A percentile compares a stretch with the other conserved stretches of the same genome.
Conservation (phyloP, 352 stramenopile genomes). For the Hyaloperonospora brassicae region DNA sequence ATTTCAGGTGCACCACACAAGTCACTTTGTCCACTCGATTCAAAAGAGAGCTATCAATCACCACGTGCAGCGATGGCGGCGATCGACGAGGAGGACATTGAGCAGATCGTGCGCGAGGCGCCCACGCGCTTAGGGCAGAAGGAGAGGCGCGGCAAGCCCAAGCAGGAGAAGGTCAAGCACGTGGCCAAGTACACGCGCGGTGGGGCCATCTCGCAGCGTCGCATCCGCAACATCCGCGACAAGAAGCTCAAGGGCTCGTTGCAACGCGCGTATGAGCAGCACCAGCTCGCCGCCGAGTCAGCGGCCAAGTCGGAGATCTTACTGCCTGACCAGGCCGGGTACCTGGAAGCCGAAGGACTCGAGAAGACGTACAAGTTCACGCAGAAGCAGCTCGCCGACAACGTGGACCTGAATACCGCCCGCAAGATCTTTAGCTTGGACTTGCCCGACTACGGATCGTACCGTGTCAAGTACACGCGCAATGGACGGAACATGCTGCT, state of each 20-base stretch:
- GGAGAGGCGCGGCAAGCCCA: conserved; percentile 21
- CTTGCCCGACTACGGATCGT: conserved; percentile 89
- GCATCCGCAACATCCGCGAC: conserved; percentile 72
- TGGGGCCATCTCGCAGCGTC: conserved; percentile 43
- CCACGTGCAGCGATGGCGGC: conserved; percentile 18
- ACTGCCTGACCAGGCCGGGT: conserved; percentile 73
- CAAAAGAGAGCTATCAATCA: neutral
- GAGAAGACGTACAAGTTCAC: conserved; percentile 95
- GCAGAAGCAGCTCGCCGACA: conserved; percentile 78
- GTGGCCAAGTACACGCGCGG: conserved; percentile 68
- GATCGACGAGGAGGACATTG: conserved; percentile 49
- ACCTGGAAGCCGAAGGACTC: conserved; percentile 93
- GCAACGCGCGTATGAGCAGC: conserved; percentile 63
- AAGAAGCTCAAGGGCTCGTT: conserved; percentile 84
- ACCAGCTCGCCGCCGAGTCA: conserved; percentile 73
- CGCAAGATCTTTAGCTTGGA: conserved; percentile 94
- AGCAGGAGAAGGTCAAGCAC: conserved; percentile 39
- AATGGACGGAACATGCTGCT: conserved; percentile 94
- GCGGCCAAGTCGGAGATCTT: conserved; percentile 89
- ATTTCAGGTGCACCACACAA: neutral
- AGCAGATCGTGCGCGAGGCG: conserved; percentile 45
- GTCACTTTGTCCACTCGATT: conserved; percentile 18
- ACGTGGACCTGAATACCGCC: conserved; percentile 91
- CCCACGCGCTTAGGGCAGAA: conserved; percentile 50
- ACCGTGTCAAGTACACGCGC: conserved; percentile 91